Base-by-base conservation (phyloP, 495 filamentous ascomycete genomes). In the Penicillium odoratum region DNA sequence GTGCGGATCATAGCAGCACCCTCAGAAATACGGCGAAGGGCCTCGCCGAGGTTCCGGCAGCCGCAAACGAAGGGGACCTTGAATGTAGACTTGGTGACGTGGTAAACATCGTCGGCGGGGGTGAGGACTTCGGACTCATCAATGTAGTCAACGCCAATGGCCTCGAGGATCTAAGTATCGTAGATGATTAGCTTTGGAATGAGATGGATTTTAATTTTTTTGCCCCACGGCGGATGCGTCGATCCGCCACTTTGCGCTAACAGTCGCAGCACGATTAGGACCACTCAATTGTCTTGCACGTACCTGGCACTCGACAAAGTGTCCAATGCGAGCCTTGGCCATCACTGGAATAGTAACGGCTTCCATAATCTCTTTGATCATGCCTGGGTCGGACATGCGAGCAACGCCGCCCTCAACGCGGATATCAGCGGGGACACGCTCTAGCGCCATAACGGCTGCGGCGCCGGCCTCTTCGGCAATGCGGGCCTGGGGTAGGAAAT, bases 301-400 rank as follows among this genome's bases (percentile, higher is more conserved):
- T 73, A 88, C 85, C 85, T 90, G 93, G 80, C 93, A 97, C 78
- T 98, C 94, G 59, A 96, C 92, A 62, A 97, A 91, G 75, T 98
- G 94, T 26, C 94, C 94, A 69, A 98, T 98, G 72, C 94, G 87
- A 16, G 93, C 94, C 79, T 98, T 98, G 21, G 94, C 94, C 94
- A 98, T 98, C 73, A 98, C 95, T 58, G 94, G 94, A 60, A 98
- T 97, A 15, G 94, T 98, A n/a, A 98, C 94, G 33, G 92, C 85
- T 7, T 83, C 85, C 88, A 97, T 96, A 67, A 98, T 98, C 73
- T 93, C 91, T 74, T 89, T 88, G 81, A 98, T 97, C 87, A 97
- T 92, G 61, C 78, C 74, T 8, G 94, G 94, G 79, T 98, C 94
- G 5, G 90, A 95, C 94, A 98, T 98, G 71, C 94, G 87, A 3